Conservation (phyloP, 805 yeast species). For the Millerago galiae region DNA sequence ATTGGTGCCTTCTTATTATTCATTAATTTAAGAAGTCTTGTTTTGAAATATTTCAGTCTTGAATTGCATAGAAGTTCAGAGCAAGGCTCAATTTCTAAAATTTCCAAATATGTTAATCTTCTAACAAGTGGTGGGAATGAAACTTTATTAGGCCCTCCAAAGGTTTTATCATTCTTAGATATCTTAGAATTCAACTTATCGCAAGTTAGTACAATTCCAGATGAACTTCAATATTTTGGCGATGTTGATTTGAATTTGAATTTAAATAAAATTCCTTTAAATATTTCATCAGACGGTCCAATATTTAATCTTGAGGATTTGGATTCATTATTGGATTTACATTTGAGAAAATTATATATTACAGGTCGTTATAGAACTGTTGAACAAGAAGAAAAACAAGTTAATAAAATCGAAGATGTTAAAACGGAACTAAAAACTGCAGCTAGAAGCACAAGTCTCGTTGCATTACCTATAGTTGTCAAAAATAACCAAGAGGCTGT, state of each 20-base stretch:
- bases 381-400: slow-evolving; percentile 16
- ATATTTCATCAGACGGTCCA: slow-evolving; percentile 21
- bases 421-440: slow-evolving; percentile 14
- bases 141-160: slow-evolving; percentile 55
- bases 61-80: slow-evolving; percentile 58
- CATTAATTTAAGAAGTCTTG: slow-evolving; percentile 50
- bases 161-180: slow-evolving; percentile 64
- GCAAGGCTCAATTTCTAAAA: slow-evolving; percentile 42
- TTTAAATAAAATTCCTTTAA: slow-evolving; percentile 31
- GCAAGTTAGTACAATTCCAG: slow-evolving; percentile 27
- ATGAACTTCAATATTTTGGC: slow-evolving; percentile 24
- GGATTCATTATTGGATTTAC: slow-evolving; percentile 29
- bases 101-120: slow-evolving; percentile 43
- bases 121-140: slow-evolving; percentile 46
- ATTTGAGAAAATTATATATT: slow-evolving; percentile 15
- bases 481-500: slow-evolving; percentile 21
- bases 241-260: slow-evolving; percentile 36
- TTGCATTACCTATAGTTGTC: slow-evolving; percentile 13
- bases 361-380: slow-evolving; percentile 18
- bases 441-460: slow-evolving; percentile 9
- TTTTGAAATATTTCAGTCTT: slow-evolving; percentile 60
- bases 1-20: slow-evolving; percentile 55
- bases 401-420: slow-evolving; percentile 8
- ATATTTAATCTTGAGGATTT: slow-evolving; percentile 39
- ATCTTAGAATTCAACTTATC: slow-evolving; percentile 54